Conservation (phyloP, 2,329 filamentous ascomycete species). For the Phyllosticta capitalensis region DNA sequence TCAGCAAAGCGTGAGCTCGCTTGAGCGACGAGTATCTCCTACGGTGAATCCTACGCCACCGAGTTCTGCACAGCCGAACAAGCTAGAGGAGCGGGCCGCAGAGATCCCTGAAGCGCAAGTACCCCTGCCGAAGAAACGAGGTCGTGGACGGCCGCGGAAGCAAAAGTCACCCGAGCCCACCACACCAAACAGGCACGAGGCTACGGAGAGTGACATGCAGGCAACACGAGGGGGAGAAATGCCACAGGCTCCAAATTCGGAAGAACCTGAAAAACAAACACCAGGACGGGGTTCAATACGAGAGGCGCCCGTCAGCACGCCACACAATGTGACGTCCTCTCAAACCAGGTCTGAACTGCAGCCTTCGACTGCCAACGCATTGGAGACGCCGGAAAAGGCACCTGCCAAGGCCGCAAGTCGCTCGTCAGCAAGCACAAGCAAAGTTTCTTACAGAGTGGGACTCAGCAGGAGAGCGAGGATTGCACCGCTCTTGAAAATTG, state of each 20-base stretch:
- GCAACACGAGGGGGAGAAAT: neutral
- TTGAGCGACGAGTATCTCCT: conserved; percentile 3
- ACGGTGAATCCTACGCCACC: conserved; percentile 2
- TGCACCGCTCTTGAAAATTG: conserved; percentile 36
- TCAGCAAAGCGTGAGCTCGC: too few species aligned
- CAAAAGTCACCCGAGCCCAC: neutral
- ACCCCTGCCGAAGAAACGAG: conserved; percentile 18
- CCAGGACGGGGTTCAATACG: neutral
- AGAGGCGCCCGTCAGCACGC: neutral
- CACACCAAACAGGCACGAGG: neutral
- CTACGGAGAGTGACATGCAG: neutral
- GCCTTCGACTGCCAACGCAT: conserved; percentile 6
- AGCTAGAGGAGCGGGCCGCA: neutral
- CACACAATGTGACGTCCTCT: neutral
- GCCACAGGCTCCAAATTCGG: neutral
- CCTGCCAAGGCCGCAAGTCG: conserved; percentile 6
- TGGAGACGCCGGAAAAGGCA: conserved; percentile 16
- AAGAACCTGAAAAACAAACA: neutral
- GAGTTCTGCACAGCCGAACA: neutral
- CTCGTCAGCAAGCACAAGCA: conserved; percentile 26
- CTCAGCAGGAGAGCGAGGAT: conserved; percentile 41
- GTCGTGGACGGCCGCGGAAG: conserved; percentile 22
- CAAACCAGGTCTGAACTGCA: neutral
- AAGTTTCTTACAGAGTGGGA: conserved; percentile 38
- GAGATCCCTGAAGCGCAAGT: neutral